Evolutionary conservation across 345 rosid genomes (phyloP), one percentile per base, ranked within the genome.

Genomic region (Microthlaspi erraticum): DNA sequence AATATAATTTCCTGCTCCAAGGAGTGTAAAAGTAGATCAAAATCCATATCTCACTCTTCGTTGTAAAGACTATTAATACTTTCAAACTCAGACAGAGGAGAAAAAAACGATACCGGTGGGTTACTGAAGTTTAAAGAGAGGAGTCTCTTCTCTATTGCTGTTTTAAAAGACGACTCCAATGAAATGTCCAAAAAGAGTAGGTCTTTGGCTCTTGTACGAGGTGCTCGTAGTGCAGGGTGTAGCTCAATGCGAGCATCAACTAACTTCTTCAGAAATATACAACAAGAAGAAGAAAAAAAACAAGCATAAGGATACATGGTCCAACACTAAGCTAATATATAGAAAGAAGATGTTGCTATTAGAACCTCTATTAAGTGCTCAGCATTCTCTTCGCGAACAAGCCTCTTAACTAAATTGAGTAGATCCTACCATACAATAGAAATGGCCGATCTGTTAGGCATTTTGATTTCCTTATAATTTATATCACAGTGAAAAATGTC

Each of bases 221-320:
- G 75, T 77, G 87, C 88, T 57, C 57, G 73, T 42, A 91, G 79
- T 83, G 88, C 73, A 46, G 95, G 86, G 48, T 91, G 81, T 44
- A 91, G 85, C 84, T 89, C 97, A 77, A 89, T 90, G 51, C 99
- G 96, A 64, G 92, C 95, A 86, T 94, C 97, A 29, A 94, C 83
- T 74, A 91, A 79, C 70, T 87, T 93, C 99, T 94, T 73, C 42
- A 62, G 53, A 44, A 75, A 66, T 51, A 26, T 14, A 20, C 19
- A 3, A 59, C 2, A 0, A 33, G 9, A 7, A 18, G n/a, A n/a
- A n/a, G n/a, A 44, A 17, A 57, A 11, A 29, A 66, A 51, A 8
- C 1, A 61, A 55, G 2, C 38, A 37, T 33, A 48, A 48, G 41
- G 19, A 66, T 34, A 33, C 29, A 52, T 45, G 17, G 33, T 36